These are phyloP conservation scores for Nephelium lappaceum DNA, from an alignment of 345 rosid genomes.

Conservation along the genomic window DNA sequence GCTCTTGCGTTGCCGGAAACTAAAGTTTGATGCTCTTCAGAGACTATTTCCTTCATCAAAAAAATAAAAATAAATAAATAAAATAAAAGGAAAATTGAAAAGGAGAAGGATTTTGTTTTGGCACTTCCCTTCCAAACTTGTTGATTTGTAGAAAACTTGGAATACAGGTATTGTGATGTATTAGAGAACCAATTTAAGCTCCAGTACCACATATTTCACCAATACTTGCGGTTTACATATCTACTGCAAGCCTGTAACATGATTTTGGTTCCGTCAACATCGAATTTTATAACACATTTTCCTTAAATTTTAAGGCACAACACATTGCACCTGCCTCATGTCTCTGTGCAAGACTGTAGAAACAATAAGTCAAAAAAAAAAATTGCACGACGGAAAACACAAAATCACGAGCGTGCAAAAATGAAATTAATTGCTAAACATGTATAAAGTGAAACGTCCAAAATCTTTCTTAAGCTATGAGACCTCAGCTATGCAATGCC, in stretches of 20 bases:
- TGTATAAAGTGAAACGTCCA: not conserved
- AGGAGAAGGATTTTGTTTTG: no score
- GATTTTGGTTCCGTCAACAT: not conserved
- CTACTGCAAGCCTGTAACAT: not conserved
- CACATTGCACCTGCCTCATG: not conserved
- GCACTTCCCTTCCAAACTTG: no score
- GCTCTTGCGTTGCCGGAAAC: no score
- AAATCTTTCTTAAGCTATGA: not conserved
- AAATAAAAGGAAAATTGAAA: no score
- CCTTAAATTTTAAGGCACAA: not conserved
- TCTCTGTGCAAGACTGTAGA: not conserved
- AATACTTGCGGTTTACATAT: no score
- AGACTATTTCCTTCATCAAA: no score
- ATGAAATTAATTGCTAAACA: not conserved
- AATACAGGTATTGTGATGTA: no score
- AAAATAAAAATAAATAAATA: no score
- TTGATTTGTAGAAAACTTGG: no score
- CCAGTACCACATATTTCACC: no score
- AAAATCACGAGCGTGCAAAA: not conserved
- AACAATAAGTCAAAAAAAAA: not conserved
- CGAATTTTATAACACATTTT: not conserved
- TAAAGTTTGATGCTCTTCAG: no score
- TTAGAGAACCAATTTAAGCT: no score
- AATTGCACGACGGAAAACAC: not conserved
- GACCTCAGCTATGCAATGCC: slow-evolving; percentile 23